Base-by-base conservation (phyloP, 2,329 filamentous ascomycete genomes). In the Beauveria pseudobassiana region DNA sequence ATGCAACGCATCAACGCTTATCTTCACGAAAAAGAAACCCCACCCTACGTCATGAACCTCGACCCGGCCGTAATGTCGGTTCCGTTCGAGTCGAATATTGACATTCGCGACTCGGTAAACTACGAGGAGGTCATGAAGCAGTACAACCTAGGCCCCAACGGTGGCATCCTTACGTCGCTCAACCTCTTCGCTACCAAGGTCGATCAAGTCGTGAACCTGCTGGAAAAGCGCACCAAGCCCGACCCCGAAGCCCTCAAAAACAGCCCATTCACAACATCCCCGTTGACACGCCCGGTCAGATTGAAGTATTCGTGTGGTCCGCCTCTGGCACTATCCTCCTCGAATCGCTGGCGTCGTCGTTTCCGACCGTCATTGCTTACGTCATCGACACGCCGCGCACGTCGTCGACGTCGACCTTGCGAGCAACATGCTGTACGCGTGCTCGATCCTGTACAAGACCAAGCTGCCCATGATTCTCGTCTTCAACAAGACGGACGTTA, bases 101-200 rank as follows among this genome's bases (percentile, higher is more conserved):
- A 99, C 76, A 99, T 99, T 69, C 91, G 96, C 70, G 95, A 99
- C 77, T 95, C 90, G 28, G 93, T 99, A 74, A 97, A 99, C 82
- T 99, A 99, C 81, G 95, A 96, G 74, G 93, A 99, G 76, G 95
- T 99, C 66, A 99, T 99, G 96, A 96, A 93, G 77, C 93, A 98
- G 77, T 98, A 97, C 76, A 97, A 97, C 72, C 84, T 99, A 0
- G 95, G 95, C 0, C 95, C 95, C 9, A 99, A 99, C 78, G 95
- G 95, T 58, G 96, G 93, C 52, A 99, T 99, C 70, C 79, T 99
- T 67, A 99, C 96, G 2, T 95, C 90, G 12, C 79, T 99, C 54
- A 99, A 99, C 74, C 84, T 99, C 28, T 99, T 99, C 74, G 91
- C 93, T 48, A 99, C 96, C 62, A 99, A 99, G 75, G 91, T 99